These are phyloP conservation scores for Coleophoma crateriformis DNA, from an alignment of 2,329 filamentous ascomycete species.

Conservation along the genomic window DNA sequence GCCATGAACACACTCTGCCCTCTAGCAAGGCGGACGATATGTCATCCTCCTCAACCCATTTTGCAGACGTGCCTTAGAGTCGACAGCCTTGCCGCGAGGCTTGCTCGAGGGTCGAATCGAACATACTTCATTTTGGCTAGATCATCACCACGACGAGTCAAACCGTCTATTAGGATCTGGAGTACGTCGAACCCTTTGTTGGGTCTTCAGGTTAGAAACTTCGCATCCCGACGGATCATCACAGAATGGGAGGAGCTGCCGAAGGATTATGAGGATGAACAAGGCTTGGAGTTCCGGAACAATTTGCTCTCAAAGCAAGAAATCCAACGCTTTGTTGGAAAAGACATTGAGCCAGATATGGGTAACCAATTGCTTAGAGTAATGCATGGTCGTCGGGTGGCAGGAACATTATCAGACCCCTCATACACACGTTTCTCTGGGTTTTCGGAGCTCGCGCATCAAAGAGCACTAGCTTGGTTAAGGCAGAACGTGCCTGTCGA, in stretches of 20 bases:
- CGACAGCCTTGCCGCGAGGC: constrained; percentile 16
- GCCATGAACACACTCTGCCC: constrained; percentile 4
- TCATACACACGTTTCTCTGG: constrained; percentile 26
- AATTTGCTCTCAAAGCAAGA: constrained; percentile 44
- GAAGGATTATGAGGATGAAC: constrained; percentile 46
- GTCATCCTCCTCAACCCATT: constrained; percentile 1
- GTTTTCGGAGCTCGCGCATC: constrained; percentile 29
- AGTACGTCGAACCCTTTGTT: constrained; percentile 1
- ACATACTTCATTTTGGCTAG: constrained; percentile 8
- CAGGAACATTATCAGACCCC: constrained; percentile 58
- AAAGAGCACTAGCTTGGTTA: constrained; percentile 47
- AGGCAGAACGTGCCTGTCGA: constrained; percentile 49
- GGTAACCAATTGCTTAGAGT: constrained; percentile 53
- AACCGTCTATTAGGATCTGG: background rate
- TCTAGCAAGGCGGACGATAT: background rate
- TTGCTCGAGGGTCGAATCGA: constrained; percentile 11
- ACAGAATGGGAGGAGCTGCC: constrained; percentile 55
- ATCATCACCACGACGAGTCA: too few species aligned
- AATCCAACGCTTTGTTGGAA: constrained; percentile 43
- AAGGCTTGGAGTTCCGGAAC: constrained; percentile 47
- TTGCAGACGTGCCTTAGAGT: constrained; percentile 16
- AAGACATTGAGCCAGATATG: constrained; percentile 32
- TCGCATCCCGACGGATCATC: constrained; percentile 26
- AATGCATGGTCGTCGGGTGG: constrained; percentile 57
- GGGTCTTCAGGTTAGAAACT: constrained; percentile 6